These are phyloP conservation scores for Candida tammaniensis DNA, from an alignment of 805 yeast species.

Conservation along the genomic window DNA sequence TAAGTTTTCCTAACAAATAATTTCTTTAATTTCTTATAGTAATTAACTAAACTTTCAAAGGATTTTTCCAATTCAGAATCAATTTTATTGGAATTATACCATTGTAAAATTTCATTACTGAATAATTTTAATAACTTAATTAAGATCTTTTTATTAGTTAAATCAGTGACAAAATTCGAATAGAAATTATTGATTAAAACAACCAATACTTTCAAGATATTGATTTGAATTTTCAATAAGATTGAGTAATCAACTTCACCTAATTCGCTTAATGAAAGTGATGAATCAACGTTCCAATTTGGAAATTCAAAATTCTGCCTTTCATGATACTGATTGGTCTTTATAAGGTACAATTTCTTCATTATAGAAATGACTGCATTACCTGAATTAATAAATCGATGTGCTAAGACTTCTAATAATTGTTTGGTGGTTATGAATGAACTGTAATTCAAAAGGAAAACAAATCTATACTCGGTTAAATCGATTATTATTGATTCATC, in stretches of 20 bases:
- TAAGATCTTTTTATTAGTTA: slow-evolving; percentile 55
- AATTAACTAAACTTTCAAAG: slow-evolving; percentile 38
- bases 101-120: slow-evolving; percentile 60
- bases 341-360: slow-evolving; percentile 26
- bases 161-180: slow-evolving; percentile 68
- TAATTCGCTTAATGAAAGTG: slow-evolving; percentile 35
- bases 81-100: slow-evolving; percentile 44
- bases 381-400: slow-evolving; percentile 40
- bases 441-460: slow-evolving; percentile 40
- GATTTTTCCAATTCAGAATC: slow-evolving; percentile 30
- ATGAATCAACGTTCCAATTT: slow-evolving; percentile 51
- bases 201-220: slow-evolving; percentile 72
- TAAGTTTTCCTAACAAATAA: slow-evolving; percentile 67
- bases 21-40: slow-evolving; percentile 66
- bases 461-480: slow-evolving; percentile 39
- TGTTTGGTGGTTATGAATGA: slow-evolving; percentile 39
- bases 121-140: slow-evolving; percentile 63
- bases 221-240: slow-evolving; percentile 76
- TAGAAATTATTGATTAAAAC: slow-evolving; percentile 72
- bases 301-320: slow-evolving; percentile 42
- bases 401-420: slow-evolving; percentile 38
- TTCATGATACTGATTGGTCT: slow-evolving; percentile 11
- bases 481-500: slow-evolving; percentile 32
- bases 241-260: slow-evolving; percentile 60
- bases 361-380: slow-evolving; percentile 44